These are phyloP conservation scores for Samsoniella hepiali DNA, from an alignment of 2,329 filamentous ascomycete species.

Conservation along the genomic window DNA sequence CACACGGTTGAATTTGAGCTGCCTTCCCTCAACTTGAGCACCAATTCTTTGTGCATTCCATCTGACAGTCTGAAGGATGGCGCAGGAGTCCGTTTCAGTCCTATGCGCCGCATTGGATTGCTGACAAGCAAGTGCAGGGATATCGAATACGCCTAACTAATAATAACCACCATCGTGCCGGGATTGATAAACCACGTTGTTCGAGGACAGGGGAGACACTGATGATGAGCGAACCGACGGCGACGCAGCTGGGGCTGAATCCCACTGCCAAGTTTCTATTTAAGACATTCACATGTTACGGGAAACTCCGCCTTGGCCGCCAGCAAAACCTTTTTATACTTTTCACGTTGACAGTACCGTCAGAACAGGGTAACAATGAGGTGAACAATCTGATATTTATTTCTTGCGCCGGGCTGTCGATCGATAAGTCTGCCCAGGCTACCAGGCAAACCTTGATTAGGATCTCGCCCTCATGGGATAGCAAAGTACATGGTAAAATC, in stretches of 20 bases:
- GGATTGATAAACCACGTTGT: neutral
- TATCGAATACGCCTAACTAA: too few species aligned
- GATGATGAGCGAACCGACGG: neutral
- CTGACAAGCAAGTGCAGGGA: neutral
- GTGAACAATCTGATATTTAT: neutral
- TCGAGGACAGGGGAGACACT: neutral
- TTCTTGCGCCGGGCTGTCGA: neutral
- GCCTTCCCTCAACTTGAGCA: neutral
- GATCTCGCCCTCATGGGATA: neutral
- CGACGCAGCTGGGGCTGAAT: conserved; percentile 1
- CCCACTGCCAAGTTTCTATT: neutral
- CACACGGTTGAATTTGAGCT: neutral
- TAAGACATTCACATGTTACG: neutral
- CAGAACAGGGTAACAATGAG: neutral
- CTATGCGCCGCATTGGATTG: conserved; percentile 1
- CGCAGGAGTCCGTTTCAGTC: conserved; percentile 2
- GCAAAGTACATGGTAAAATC: neutral
- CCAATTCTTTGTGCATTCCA: neutral
- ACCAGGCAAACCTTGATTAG: neutral
- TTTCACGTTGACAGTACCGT: neutral
- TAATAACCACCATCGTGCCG: neutral
- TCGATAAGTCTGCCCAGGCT: neutral
- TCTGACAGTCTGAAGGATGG: neutral
- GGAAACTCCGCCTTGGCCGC: neutral
- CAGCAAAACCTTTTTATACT: neutral